Base-by-base conservation (phyloP, 148 eudicot species). In the Gaultheria prostrata region DNA sequence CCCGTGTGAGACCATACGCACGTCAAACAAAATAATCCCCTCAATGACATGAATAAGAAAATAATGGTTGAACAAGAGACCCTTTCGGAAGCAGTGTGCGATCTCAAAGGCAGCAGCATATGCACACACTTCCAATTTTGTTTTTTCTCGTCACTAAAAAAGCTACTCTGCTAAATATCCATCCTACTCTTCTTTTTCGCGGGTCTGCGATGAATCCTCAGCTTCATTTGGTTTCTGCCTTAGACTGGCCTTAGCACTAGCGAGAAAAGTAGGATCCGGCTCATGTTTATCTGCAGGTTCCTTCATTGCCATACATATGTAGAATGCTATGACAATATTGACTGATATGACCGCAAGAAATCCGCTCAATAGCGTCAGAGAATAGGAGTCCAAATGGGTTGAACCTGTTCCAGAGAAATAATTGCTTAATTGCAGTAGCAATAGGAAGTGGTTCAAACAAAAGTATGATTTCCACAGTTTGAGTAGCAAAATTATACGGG, bases 331-430 rank as follows among this genome's bases (percentile, higher is more conserved):
- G 56, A 94, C 92, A 77, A 92, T 85, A 67, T 95, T 95, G n/a
- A 95, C 98, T 10, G 98, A 94, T 77, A 95, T 65, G 11, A 95
- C 98, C n/a, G 98, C 98, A 59, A 95, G 89, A 78, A 95, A 86
- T 30, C 98, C 98, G 85, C 98, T 95, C 86, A 93, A 76, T 49
- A 93, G 84, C 5, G 93, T 93, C 91, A 88, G 28, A 26, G 95
- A 85, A 82, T 86, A 84, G n/a, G 95, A 87, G 15, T 95, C 91
- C 77, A 95, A 83, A n/a, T 88, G 46, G 56, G 87, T 63, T 46
- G 86, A 76, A 78, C 98, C 98, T 94, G 94, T 77, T 82, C 54
- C 82, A 84, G 12, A 50, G 20, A 12, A 84, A 84, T 28, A 80
- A 75, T 48, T 13, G 26, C n/a, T 80, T 21, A 70, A 26, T 57